A percentile compares a stretch with the other conserved stretches of the same genome.
Evolutionary conservation across 2,329 filamentous ascomycete species (phyloP).

Genomic region (Cladosporium sp.): DNA sequence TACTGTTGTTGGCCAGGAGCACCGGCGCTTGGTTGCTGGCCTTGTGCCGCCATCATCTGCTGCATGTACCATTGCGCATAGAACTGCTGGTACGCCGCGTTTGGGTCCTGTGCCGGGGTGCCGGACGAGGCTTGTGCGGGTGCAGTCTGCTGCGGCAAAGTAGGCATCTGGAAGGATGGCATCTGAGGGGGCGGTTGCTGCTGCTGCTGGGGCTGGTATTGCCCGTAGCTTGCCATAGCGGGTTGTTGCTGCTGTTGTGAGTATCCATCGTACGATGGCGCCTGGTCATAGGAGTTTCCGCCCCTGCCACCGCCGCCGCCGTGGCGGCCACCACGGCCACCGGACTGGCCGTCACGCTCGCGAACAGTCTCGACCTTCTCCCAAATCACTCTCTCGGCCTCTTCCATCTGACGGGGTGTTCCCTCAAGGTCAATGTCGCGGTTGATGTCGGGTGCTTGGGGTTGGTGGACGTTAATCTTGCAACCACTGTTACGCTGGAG

Average conservation of each 20-base stretch:
- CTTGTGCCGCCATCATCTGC: conserved; percentile 36
- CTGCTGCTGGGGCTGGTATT: conserved; percentile 29
- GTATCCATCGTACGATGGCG: conserved; percentile 45
- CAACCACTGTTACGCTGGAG: conserved; percentile 86
- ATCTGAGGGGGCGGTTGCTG: conserved; percentile 28
- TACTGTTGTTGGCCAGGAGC: conserved; percentile 27
- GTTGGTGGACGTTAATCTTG: conserved; percentile 91
- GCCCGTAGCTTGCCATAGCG: conserved; percentile 32
- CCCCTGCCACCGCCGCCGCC: conserved; percentile 20
- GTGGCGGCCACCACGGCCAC: conserved; percentile 36
- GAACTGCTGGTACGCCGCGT: conserved; percentile 21
- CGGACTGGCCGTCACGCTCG: conserved; percentile 52
- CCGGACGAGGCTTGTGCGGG: conserved; percentile 24
- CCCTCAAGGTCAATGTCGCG: conserved; percentile 86
- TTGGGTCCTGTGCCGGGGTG: conserved; percentile 23
- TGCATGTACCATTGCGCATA: conserved; percentile 30
- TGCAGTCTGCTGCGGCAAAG: conserved; percentile 24
- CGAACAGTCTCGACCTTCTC: conserved; percentile 85
- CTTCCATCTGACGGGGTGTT: conserved; percentile 71
- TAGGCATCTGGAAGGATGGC: conserved; percentile 32
- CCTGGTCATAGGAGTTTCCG: conserved; percentile 22
- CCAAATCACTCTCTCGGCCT: conserved; percentile 81
- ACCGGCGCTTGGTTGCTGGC: conserved; percentile 37
- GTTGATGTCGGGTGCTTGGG: conserved; percentile 75
- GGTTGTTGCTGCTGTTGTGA: conserved; percentile 48